phyloP scores from a whole-genome alignment of 2,329 filamentous ascomycete genomes.

The Fusarium falciforme region DNA sequence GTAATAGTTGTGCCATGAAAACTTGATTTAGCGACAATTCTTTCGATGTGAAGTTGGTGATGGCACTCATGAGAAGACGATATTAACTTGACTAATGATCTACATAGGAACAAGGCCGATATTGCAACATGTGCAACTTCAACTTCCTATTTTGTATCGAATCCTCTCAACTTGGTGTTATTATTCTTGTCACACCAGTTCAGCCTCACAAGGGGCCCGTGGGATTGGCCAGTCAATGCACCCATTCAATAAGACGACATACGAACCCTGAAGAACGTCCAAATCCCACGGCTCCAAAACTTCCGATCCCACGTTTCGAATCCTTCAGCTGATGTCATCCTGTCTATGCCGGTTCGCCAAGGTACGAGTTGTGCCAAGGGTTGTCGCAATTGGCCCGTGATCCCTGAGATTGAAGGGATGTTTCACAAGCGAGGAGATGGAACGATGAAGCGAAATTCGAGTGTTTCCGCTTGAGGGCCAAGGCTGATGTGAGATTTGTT shows the following conservation, averaged over 20 bases:
- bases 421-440: neutral
- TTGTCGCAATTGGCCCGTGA: neutral
- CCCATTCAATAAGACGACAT: neutral
- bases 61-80: neutral
- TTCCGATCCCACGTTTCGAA: neutral
- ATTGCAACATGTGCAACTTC: neutral
- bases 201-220: neutral
- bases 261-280: neutral
- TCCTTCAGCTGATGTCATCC: neutral
- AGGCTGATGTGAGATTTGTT: neutral
- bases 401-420: neutral
- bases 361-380: neutral
- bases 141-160: neutral
- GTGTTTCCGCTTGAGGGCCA: neutral
- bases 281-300: neutral
- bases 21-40: neutral
- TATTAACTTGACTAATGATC: neutral
- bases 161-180: neutral
- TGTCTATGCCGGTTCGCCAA: neutral
- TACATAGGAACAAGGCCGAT: neutral
- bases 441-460: neutral
- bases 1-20: constrained; percentile 25
- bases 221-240: neutral
- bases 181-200: neutral
- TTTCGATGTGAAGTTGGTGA: neutral